Evolutionary conservation across 495 filamentous ascomycete species (phyloP), one percentile per base, ranked within the genome.

Genomic region (Trichoderma gamsii): DNA sequence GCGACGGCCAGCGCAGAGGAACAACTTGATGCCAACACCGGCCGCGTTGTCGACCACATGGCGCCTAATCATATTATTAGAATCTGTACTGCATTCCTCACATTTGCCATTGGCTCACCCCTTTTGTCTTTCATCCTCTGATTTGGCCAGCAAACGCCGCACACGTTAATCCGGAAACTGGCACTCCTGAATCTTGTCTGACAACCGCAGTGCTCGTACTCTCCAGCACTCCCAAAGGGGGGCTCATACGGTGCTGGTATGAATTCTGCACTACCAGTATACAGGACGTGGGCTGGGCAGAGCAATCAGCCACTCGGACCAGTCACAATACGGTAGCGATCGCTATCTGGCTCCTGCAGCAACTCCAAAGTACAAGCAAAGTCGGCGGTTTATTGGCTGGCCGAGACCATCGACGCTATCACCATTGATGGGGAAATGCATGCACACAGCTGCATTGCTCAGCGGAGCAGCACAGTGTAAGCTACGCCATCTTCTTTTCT

Each of bases 11-110:
- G 56, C 56, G 56, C 56, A 61, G 56, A 61, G 27, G 52, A 25
- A 61, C 25, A 32, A 11, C 25, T 29, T 61, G 56, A 61, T 61
- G 56, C 56, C 56, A 61, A 61, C 56, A 61, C 56, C 27, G 56
- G 27, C 56, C 56, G 27, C 15, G 27, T 61, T 61, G 56, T 27
- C 56, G 56, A 61, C 56, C 56, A 61, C 56, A 61, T 61, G 56
- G 56, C 56, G 56, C 56, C 56, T 61, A 61, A 59, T 29, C 29
- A 29, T 59, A 61, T 18, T 61, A 29, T 61, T 61, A 32, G 56
- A 29, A 61, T 9, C 56, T 61, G 56, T 25, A 61, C 13, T 61
- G 56, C 56, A 61, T 61, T 32, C 56, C 56, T 61, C 56, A 32
- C 23, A 32, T 15, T 29, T 32, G 23, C 27, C 27, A 61, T 32